Conservation (phyloP, 257 asterid genomes). For the Ballota nigra region DNA sequence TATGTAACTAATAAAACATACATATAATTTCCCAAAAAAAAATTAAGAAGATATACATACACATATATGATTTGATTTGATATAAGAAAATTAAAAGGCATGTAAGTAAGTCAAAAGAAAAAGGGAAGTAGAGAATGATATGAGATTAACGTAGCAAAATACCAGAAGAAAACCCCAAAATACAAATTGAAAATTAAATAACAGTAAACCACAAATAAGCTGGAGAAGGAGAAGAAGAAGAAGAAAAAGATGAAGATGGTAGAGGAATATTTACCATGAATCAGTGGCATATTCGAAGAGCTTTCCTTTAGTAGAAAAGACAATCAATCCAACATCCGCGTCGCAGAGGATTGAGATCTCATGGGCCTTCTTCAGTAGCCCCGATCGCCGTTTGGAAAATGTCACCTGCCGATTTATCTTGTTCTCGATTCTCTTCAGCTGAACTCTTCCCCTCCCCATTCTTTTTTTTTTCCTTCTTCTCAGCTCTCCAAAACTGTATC, state of each 20-base stretch:
- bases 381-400: conserved; percentile 73
- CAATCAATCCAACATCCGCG: conserved; percentile 79
- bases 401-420: conserved; percentile 85
- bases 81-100: too few species aligned
- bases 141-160: background rate
- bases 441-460: conserved; percentile 89
- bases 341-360: conserved; percentile 90
- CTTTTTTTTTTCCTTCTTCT: background rate
- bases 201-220: background rate
- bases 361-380: conserved; percentile 74
- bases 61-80: too few species aligned
- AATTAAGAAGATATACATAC: too few species aligned
- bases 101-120: too few species aligned
- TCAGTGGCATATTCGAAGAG: conserved; percentile 74
- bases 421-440: conserved; percentile 83
- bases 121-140: background rate
- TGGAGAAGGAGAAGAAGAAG: background rate
- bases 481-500: background rate
- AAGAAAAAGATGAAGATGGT: background rate
- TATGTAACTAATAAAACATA: too few species aligned
- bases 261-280: conserved; percentile 54
- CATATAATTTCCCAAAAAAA: too few species aligned
- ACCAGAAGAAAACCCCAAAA: too few species aligned
- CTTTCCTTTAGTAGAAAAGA: conserved; percentile 80
- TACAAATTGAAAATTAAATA: background rate